A percentile compares a stretch with the other conserved stretches of the same genome.
phyloP scores from a whole-genome alignment of 140 eudicot species.

The Flaveria floridana region DNA sequence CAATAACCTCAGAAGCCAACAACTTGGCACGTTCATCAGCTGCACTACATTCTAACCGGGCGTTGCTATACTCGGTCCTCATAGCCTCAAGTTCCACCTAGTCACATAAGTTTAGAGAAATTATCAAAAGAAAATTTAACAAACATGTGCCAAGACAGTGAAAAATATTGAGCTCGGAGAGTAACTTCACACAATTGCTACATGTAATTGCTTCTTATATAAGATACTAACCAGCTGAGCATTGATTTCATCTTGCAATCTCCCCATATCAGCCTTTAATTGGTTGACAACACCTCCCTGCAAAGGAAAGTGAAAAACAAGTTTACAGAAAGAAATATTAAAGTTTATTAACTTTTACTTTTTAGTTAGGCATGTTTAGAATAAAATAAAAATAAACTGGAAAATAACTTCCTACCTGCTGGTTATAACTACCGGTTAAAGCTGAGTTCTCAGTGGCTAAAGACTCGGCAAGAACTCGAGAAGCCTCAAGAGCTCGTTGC shows the following conservation, averaged over 20 bases:
- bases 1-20: constrained; percentile 96
- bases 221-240: constrained; percentile 62
- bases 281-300: constrained; percentile 84
- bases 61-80: constrained; percentile 64
- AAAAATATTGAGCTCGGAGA: constrained; percentile 11
- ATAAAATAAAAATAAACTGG: neutral
- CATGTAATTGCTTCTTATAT: constrained; percentile 3
- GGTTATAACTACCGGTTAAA: constrained; percentile 83
- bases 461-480: constrained; percentile 79
- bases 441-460: constrained; percentile 89
- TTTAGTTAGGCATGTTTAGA: constrained; percentile 17
- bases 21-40: constrained; percentile 97
- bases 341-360: neutral
- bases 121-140: neutral
- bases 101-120: constrained; percentile 19
- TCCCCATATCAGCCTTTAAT: constrained; percentile 71
- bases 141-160: neutral
- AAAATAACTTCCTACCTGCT: constrained; percentile 55
- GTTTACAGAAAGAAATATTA: neutral
- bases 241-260: constrained; percentile 68
- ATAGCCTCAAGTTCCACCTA: constrained; percentile 85
- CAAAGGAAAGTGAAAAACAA: constrained; percentile 9
- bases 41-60: constrained; percentile 83
- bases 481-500: constrained; percentile 96
- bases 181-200: neutral